These are phyloP conservation scores for Primulina eburnea DNA, from an alignment of 257 asterid genomes.

Conservation along the genomic window DNA sequence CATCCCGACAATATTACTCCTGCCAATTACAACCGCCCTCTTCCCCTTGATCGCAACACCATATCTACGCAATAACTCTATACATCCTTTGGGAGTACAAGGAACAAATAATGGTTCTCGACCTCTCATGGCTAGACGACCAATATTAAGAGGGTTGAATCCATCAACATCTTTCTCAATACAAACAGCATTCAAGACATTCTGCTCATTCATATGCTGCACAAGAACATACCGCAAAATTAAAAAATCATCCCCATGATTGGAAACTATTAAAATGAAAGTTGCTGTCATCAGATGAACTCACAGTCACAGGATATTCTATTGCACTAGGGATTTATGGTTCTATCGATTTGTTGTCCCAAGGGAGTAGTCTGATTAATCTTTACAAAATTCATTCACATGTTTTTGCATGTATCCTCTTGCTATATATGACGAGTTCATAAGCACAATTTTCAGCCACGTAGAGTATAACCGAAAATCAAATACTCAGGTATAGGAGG, in stretches of 20 bases:
- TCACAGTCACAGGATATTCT: too few relatives aligned
- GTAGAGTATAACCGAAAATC: not conserved
- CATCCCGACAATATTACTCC: constrained; percentile 93
- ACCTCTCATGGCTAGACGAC: constrained; percentile 90
- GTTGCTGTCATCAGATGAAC: not conserved
- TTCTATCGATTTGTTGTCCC: too few relatives aligned
- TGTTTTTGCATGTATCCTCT: not conserved
- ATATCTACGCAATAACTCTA: constrained; percentile 81
- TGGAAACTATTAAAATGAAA: not conserved
- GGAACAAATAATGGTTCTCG: constrained; percentile 90
- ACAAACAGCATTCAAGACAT: constrained; percentile 69
- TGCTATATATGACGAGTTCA: not conserved
- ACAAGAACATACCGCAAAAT: constrained; percentile 18
- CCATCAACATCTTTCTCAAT: constrained; percentile 98
- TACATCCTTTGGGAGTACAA: constrained; percentile 93
- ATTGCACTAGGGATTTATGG: not conserved
- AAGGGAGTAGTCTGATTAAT: too few relatives aligned
- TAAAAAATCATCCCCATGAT: constrained; percentile 8
- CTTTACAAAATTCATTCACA: not conserved
- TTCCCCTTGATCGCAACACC: constrained; percentile 73
- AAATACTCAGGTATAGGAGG: constrained; percentile 16
- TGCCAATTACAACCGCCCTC: constrained; percentile 83
- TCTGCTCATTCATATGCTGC: constrained; percentile 85
- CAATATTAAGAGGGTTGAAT: constrained; percentile 84
- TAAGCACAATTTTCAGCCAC: constrained; percentile 5